A percentile compares a stretch with the other conserved stretches of the same genome.
These are phyloP conservation scores for Diaporthe sp. DNA, from an alignment of 2,329 filamentous ascomycete species.

Conservation along the genomic window DNA sequence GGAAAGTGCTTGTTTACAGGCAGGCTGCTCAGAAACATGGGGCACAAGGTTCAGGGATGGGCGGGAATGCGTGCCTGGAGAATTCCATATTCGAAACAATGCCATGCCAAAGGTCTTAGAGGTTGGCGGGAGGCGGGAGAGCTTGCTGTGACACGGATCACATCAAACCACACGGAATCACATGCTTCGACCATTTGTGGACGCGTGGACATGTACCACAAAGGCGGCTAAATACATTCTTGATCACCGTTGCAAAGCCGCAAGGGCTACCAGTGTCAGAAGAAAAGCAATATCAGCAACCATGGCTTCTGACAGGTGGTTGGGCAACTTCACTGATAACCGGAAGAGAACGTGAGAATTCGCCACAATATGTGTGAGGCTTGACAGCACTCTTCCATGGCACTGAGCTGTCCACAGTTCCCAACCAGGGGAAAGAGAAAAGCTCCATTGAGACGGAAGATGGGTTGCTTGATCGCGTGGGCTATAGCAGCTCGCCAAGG, in stretches of 20 bases:
- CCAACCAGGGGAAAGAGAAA: neutral
- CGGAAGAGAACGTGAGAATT: no score
- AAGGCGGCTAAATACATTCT: neutral
- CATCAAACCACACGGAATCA: slow-evolving; percentile 1
- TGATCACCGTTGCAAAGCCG: no score
- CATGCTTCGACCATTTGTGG: neutral
- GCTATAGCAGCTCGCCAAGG: neutral
- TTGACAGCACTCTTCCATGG: neutral
- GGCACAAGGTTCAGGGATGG: neutral
- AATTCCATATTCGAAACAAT: slow-evolving; percentile 4
- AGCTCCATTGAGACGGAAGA: no score
- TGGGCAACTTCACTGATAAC: neutral
- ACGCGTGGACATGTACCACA: neutral
- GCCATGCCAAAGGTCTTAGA: slow-evolving; percentile 9
- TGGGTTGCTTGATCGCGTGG: neutral
- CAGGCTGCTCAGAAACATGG: neutral
- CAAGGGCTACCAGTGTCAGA: neutral
- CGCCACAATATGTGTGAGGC: neutral
- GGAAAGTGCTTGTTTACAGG: neutral
- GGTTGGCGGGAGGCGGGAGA: slow-evolving; percentile 4
- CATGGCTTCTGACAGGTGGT: neutral
- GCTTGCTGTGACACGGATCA: slow-evolving; percentile 18
- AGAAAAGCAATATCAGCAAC: neutral
- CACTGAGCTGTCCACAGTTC: neutral
- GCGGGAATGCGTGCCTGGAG: slow-evolving; percentile 2